Percentiles rank a stretch among this genome's conserved stretches.
Evolutionary conservation across 495 filamentous ascomycete genomes (phyloP).

Genomic region (Ramalina intermedia): DNA sequence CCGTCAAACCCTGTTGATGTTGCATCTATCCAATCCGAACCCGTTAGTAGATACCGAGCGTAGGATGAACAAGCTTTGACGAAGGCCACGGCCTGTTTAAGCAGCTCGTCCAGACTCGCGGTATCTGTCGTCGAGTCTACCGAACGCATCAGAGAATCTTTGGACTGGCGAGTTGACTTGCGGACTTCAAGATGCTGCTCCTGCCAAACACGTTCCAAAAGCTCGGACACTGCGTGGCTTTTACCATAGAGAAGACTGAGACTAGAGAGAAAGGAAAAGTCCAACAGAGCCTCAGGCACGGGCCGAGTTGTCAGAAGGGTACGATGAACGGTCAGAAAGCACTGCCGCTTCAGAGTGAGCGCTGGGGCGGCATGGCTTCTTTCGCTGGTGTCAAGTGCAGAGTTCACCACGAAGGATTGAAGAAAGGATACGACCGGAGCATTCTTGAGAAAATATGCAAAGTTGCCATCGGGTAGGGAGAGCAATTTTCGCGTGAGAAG

Average conservation of each 20-base stretch:
- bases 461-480: conserved; percentile 37
- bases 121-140: conserved; percentile 31
- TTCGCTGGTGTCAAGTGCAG: conserved; percentile 7
- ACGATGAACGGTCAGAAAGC: conserved; percentile 44
- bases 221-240: conserved; percentile 28
- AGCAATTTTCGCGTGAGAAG: conserved; percentile 48
- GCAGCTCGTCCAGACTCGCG: conserved; percentile 26
- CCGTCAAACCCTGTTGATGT: conserved; percentile 50
- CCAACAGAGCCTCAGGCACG: conserved; percentile 30
- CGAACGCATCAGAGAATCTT: conserved; percentile 28
- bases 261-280: conserved; percentile 44
- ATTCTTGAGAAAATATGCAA: conserved; percentile 37
- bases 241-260: conserved; percentile 40
- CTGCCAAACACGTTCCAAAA: conserved; percentile 31
- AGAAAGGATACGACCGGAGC: conserved; percentile 45
- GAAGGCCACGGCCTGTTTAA: conserved; percentile 33
- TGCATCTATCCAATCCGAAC: conserved; percentile 74
- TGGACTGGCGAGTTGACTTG: conserved; percentile 32
- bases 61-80: conserved; percentile 36
- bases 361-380: conserved; percentile 8
- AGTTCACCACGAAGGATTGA: conserved; percentile 43
- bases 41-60: conserved; percentile 54
- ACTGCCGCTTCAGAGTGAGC: conserved; percentile 40
- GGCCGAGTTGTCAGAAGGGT: conserved; percentile 26
- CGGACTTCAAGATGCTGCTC: conserved; percentile 25